A percentile compares a stretch with the other conserved stretches of the same genome.
These are phyloP conservation scores for Musa itinerans DNA, from an alignment of 176 grass and related monocot genomes.

Conservation along the genomic window DNA sequence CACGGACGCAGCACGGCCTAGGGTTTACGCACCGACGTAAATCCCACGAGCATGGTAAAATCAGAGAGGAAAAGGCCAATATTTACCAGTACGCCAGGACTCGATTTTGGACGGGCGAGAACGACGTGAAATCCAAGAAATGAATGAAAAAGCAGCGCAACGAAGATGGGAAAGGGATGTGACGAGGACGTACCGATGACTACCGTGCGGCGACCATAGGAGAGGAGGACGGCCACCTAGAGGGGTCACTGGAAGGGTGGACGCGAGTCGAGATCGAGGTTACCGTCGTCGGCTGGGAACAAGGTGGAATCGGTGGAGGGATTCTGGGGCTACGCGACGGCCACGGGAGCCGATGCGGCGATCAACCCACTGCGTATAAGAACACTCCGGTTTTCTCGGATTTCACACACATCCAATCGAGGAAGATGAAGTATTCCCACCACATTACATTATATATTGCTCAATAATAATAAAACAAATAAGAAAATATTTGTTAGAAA, in stretches of 20 bases:
- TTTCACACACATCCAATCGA: no score
- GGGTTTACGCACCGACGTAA: conserved; percentile 5
- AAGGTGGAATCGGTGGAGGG: background rate
- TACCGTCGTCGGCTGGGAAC: background rate
- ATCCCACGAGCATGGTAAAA: conserved; percentile 4
- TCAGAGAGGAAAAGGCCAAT: background rate
- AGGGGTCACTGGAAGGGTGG: background rate
- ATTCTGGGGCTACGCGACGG: no score
- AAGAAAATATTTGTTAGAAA: no score
- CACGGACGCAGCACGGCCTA: background rate
- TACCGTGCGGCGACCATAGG: background rate
- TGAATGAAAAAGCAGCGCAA: background rate
- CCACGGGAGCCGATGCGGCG: no score
- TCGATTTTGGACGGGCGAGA: background rate
- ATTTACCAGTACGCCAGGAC: background rate
- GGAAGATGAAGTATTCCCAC: no score
- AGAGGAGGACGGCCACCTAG: background rate
- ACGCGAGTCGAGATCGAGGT: background rate
- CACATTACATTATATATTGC: no score
- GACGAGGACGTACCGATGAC: background rate
- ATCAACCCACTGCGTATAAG: no score
- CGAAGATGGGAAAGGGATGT: background rate
- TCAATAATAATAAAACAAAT: no score
- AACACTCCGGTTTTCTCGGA: no score
- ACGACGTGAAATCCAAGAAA: background rate